Base-by-base conservation (phyloP, 176 grass and related monocot species). In the Aechmea fasciata region DNA sequence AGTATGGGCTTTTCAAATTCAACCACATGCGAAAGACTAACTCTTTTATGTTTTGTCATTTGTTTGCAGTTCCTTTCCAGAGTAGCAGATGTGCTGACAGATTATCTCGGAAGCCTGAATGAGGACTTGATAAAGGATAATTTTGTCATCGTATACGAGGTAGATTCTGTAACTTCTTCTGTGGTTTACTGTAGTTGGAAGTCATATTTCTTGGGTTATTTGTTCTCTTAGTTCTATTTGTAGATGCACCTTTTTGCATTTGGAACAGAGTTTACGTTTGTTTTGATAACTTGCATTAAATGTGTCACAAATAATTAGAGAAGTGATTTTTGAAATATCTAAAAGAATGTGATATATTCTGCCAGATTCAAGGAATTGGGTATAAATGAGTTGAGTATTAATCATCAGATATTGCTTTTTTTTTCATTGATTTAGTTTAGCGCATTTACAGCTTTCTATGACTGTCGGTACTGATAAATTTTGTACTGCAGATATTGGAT, bases 51-150 rank as follows among this genome's bases (percentile, higher is more conserved):
- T 24, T 70, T 3, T 52, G 70, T 22, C 26, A 76, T 68, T 76
- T 76, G 47, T 67, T 53, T 77, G 69, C 79, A 96, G 86, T 90
- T 97, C 62, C 93, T 97, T 74, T 83, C 83, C 63, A 83, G 93
- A 9, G 72, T 92, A 13, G 88, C 86, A 29, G 89, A 92, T 81
- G 82, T 97, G 64, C 78, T 97, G 77, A 83, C 81, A 47, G 83
- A 90, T 70, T 92, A 97, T 66, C 86, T 97, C 52, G 89, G 93
- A 51, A 81, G 76, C 73, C 63, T 97, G 59, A 87, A 92, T 73
- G 93, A 97, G 77, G 93, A 97, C 48, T 79, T 85, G 55, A 81
- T 97, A 19, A 97, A 97, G 77, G 93, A 92, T 69, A 97, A 97
- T 78, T 97, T 97, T 12, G 84, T 97, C 71, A 80, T 97, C 79